phyloP scores from a whole-genome alignment of 2,329 filamentous ascomycete species.

The Aspergillaceae sp. region DNA sequence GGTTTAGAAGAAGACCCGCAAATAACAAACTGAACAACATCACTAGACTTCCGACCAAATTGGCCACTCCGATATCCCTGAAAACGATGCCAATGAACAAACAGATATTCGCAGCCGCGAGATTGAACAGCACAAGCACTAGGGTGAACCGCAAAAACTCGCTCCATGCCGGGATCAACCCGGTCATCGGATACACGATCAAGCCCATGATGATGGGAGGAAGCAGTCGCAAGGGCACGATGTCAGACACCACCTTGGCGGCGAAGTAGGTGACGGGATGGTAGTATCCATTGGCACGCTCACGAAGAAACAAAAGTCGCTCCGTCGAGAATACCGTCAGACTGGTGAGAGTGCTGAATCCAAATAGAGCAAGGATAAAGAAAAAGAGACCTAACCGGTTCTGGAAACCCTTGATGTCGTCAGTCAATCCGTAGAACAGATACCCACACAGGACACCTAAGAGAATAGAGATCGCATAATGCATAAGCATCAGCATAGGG shows the following conservation, averaged over 20 bases:
- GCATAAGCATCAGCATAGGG: slow-evolving; percentile 94
- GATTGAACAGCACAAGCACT: slow-evolving; percentile 88
- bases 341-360: slow-evolving; percentile 91
- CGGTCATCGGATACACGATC: slow-evolving; percentile 97
- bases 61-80: slow-evolving; percentile 83
- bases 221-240: slow-evolving; percentile 85
- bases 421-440: slow-evolving; percentile 90
- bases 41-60: slow-evolving; percentile 84
- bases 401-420: slow-evolving; percentile 95
- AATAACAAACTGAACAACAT: slow-evolving; percentile 97
- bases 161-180: slow-evolving; percentile 67
- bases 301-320: slow-evolving; percentile 79
- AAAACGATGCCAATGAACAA: slow-evolving; percentile 95
- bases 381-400: slow-evolving; percentile 96
- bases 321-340: slow-evolving; percentile 90
- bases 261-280: slow-evolving; percentile 87
- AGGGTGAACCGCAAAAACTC: slow-evolving; percentile 90
- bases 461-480: slow-evolving; percentile 94
- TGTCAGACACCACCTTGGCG: slow-evolving; percentile 96
- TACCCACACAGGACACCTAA: slow-evolving; percentile 90
- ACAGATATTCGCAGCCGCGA: slow-evolving; percentile 87
- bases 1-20: slow-evolving; percentile 86
- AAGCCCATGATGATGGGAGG: slow-evolving; percentile 91
- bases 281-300: slow-evolving; percentile 96
- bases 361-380: slow-evolving; percentile 90